Conservation (phyloP, 176 grass and related monocot species). For the Oryza rufipogon region DNA sequence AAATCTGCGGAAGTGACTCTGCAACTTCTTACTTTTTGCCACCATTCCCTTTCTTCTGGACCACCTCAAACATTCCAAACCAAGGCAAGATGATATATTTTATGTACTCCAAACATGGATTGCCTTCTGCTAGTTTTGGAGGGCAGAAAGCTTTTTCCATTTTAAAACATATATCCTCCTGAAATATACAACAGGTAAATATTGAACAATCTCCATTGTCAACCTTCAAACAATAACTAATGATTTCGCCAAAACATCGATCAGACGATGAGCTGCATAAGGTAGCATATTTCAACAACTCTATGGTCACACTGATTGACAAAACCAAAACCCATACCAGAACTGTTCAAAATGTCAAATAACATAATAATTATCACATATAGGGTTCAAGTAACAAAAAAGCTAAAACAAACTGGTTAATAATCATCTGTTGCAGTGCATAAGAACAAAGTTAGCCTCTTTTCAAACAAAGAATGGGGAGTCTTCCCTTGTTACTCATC, state of each 20-base stretch:
- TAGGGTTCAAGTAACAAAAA: background rate
- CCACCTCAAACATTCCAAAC: constrained; percentile 68
- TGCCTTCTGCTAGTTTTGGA: constrained; percentile 48
- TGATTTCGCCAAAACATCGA: background rate
- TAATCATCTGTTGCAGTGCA: too few species aligned
- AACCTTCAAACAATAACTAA: background rate
- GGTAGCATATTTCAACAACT: background rate
- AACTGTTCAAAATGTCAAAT: background rate
- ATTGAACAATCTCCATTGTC: background rate
- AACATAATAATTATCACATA: background rate
- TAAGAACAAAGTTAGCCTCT: too few species aligned
- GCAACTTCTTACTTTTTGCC: constrained; percentile 56
- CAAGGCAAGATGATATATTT: constrained; percentile 63
- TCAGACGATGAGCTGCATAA: background rate
- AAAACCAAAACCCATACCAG: background rate
- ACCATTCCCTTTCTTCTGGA: constrained; percentile 49
- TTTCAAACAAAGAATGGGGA: too few species aligned
- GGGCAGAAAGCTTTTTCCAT: constrained; percentile 67
- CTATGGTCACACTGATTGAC: background rate
- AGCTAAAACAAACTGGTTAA: background rate
- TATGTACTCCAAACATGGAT: constrained; percentile 69
- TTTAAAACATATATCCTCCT: constrained; percentile 48
- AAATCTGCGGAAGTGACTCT: background rate
- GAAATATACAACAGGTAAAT: constrained; percentile 28
- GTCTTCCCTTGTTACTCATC: background rate